Conservation (phyloP, 345 rosid genomes). For the Arabidopsis arenosa region DNA sequence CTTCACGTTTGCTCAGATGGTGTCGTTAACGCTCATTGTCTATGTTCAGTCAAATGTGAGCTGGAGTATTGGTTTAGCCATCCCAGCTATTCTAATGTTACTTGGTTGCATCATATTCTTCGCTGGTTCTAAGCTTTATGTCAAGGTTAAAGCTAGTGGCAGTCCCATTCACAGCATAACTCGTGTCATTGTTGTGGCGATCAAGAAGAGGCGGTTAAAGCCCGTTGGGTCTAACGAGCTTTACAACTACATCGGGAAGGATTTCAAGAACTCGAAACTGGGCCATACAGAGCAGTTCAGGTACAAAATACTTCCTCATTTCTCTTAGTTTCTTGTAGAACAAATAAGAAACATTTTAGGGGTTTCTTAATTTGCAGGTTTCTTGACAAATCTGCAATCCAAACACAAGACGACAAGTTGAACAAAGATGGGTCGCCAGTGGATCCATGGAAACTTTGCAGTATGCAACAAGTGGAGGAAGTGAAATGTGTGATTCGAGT, state of each 20-base stretch:
- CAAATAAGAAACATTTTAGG: slow-evolving; percentile 16
- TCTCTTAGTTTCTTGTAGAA: slow-evolving; percentile 8
- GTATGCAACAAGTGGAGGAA: slow-evolving; percentile 76
- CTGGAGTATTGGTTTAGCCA: slow-evolving; percentile 76
- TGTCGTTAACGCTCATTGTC: slow-evolving; percentile 71
- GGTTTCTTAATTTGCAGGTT: slow-evolving; percentile 42
- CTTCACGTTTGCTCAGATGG: slow-evolving; percentile 76
- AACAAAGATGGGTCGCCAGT: slow-evolving; percentile 56
- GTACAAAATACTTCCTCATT: slow-evolving; percentile 1
- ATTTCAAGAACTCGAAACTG: slow-evolving; percentile 45
- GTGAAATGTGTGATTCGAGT: slow-evolving; percentile 61
- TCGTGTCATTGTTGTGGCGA: slow-evolving; percentile 55
- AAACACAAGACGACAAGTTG: slow-evolving; percentile 49
- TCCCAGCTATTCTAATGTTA: slow-evolving; percentile 73
- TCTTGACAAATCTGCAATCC: slow-evolving; percentile 69
- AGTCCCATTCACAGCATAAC: slow-evolving; percentile 71
- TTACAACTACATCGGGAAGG: slow-evolving; percentile 37
- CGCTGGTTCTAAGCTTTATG: slow-evolving; percentile 70
- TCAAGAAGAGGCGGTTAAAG: slow-evolving; percentile 56
- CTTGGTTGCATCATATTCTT: slow-evolving; percentile 62
- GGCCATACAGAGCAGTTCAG: slow-evolving; percentile 46
- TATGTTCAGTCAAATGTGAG: slow-evolving; percentile 76
- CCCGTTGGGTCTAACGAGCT: slow-evolving; percentile 39
- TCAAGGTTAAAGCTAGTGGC: slow-evolving; percentile 68
- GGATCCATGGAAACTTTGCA: slow-evolving; percentile 68